Evolutionary conservation across 2,329 filamentous ascomycete genomes (phyloP).

Genomic region (Didymella sp.): DNA sequence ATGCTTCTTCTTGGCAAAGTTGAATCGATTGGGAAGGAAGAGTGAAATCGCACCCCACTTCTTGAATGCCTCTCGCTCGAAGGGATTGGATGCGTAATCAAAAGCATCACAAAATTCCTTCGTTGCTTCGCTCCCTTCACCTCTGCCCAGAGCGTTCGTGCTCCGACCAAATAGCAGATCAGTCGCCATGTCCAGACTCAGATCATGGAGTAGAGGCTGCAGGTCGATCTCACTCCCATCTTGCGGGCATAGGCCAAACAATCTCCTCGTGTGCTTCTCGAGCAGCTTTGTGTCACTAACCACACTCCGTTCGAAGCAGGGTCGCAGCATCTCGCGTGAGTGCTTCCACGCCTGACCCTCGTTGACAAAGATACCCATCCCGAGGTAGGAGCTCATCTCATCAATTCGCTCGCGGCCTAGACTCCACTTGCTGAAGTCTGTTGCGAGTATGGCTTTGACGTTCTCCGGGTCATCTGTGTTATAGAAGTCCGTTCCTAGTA

Average conservation of each 20-base stretch:
- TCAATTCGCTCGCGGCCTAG: constrained; percentile 27
- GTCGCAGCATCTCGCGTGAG: constrained; percentile 37
- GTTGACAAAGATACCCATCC: constrained; percentile 36
- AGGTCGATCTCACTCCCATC: constrained; percentile 35
- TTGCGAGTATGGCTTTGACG: constrained; percentile 32
- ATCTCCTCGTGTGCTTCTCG: constrained; percentile 29
- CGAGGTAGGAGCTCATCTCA: constrained; percentile 23
- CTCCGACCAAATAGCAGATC: constrained; percentile 40
- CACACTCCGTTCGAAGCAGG: constrained; percentile 36
- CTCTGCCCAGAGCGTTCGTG: constrained; percentile 20
- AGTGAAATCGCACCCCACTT: constrained; percentile 20
- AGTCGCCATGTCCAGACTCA: constrained; percentile 35
- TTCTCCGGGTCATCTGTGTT: constrained; percentile 38
- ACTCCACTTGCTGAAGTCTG: constrained; percentile 28
- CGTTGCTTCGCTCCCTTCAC: constrained; percentile 6
- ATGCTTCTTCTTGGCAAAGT: constrained; percentile 19
- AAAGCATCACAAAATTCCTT: constrained; percentile 33
- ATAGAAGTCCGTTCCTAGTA: constrained; percentile 22
- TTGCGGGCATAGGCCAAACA: constrained; percentile 31
- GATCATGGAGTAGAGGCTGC: constrained; percentile 35
- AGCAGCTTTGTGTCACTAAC: constrained; percentile 33
- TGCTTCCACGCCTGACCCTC: constrained; percentile 39
- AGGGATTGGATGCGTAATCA: constrained; percentile 31
- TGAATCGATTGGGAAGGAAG: constrained; percentile 25
- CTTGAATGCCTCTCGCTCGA: constrained; percentile 21